Conservation (phyloP, 2,329 filamentous ascomycete genomes). For the Aspergillus udagawae region DNA sequence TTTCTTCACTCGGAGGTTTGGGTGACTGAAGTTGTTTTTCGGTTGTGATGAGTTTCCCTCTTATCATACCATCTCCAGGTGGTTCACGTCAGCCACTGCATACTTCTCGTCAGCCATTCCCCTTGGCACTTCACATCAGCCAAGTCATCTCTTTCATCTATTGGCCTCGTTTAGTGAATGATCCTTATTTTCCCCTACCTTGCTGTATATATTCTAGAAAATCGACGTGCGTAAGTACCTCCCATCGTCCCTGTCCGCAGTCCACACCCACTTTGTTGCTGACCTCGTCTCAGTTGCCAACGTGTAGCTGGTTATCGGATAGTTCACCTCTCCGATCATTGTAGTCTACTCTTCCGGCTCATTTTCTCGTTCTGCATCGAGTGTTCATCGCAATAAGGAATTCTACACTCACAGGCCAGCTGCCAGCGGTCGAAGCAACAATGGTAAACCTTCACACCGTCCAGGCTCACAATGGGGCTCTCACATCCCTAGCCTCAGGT, state of each 20-base stretch:
- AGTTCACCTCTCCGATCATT: too few species aligned
- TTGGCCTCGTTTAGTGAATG: neutral
- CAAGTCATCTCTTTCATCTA: neutral
- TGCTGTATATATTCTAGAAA: neutral
- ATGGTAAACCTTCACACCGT: conserved; percentile 17
- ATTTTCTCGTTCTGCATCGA: neutral
- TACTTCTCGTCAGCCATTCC: neutral
- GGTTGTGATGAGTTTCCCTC: neutral
- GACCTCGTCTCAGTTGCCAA: neutral
- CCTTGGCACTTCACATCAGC: neutral
- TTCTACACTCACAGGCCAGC: neutral
- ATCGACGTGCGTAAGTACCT: neutral
- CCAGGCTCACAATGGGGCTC: conserved; percentile 17
- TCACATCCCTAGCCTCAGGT: conserved; percentile 12
- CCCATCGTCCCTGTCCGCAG: neutral
- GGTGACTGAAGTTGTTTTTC: neutral
- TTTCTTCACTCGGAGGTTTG: neutral
- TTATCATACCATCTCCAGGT: neutral
- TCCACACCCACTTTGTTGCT: neutral
- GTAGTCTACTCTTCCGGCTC: neutral
- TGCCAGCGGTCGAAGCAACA: neutral
- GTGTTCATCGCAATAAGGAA: neutral
- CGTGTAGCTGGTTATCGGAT: too few species aligned
- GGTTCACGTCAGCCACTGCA: neutral
- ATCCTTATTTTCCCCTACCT: neutral